phyloP scores from a whole-genome alignment of 2,329 filamentous ascomycete genomes.

The Talaromyces sp. region DNA sequence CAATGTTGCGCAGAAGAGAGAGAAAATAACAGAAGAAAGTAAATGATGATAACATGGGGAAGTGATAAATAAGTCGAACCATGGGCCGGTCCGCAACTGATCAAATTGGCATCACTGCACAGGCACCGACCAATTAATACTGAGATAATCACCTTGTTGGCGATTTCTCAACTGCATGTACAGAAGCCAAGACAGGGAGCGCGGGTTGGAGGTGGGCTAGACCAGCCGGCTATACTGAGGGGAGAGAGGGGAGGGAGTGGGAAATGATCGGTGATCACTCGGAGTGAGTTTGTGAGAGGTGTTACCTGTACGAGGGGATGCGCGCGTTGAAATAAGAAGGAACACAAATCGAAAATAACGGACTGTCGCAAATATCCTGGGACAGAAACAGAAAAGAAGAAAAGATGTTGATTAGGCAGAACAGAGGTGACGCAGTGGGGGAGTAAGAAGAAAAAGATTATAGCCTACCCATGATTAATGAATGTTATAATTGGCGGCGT shows the following conservation, averaged over 20 bases:
- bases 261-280: conserved; percentile 8
- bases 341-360: conserved; percentile 14
- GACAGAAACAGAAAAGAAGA: not conserved
- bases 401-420: not conserved
- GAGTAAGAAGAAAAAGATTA: conserved; percentile 13
- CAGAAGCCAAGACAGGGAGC: conserved; percentile 24
- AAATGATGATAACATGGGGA: not conserved
- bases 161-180: conserved; percentile 19
- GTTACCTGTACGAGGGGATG: conserved; percentile 12
- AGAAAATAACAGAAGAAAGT: not conserved
- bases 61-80: not conserved
- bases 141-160: conserved; percentile 12
- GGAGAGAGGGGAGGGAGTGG: not conserved
- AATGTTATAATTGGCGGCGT: conserved; percentile 17
- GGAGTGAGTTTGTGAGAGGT: conserved; percentile 7
- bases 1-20: not conserved
- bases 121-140: conserved; percentile 1
- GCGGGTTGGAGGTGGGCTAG: conserved; percentile 23
- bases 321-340: conserved; percentile 3
- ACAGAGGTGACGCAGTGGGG: conserved; percentile 4
- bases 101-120: not conserved
- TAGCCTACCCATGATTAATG: conserved; percentile 26
- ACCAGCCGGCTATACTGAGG: conserved; percentile 13
- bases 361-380: not conserved
- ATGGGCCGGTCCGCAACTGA: not conserved